Percentiles rank a stretch among this genome's conserved stretches.
Evolutionary conservation across 495 filamentous ascomycete genomes (phyloP).

Genomic region (Penicillium odoratum): DNA sequence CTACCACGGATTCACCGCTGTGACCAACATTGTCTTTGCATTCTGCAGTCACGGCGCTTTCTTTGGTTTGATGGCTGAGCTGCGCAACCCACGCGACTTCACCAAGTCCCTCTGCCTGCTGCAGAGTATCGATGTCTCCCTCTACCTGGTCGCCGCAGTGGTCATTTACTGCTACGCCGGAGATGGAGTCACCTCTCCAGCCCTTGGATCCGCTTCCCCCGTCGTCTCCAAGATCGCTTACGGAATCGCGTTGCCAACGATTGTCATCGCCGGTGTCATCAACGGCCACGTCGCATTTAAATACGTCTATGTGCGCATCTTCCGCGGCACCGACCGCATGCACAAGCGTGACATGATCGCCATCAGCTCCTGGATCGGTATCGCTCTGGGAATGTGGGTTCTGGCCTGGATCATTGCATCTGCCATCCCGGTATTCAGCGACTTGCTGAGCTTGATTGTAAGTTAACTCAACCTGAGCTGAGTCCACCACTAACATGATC

Average conservation of each 20-base stretch:
- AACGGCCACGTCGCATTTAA: constrained; percentile 64
- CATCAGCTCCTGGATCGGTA: constrained; percentile 55
- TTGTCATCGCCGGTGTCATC: constrained; percentile 63
- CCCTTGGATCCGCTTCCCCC: constrained; percentile 65
- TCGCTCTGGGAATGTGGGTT: constrained; percentile 58
- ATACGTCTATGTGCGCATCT: constrained; percentile 66
- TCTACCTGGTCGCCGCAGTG: constrained; percentile 57
- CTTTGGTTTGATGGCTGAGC: constrained; percentile 75
- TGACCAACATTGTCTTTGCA: constrained; percentile 31
- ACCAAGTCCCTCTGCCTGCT: constrained; percentile 65
- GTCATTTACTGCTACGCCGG: constrained; percentile 74
- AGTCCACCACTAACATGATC: neutral
- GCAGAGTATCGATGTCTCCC: constrained; percentile 61
- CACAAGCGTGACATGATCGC: constrained; percentile 56
- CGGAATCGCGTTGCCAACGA: constrained; percentile 74
- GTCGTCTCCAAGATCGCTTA: constrained; percentile 69
- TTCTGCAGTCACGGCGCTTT: constrained; percentile 66
- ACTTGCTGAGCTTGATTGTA: constrained; percentile 56
- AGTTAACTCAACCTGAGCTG: constrained; percentile 18
- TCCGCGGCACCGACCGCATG: constrained; percentile 59
- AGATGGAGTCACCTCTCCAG: constrained; percentile 64
- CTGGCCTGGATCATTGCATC: constrained; percentile 71
- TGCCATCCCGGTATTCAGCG: constrained; percentile 71
- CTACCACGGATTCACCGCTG: constrained; percentile 46
- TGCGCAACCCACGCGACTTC: constrained; percentile 67